phyloP scores from a whole-genome alignment of 2,329 filamentous ascomycete genomes.

The Apiospora phragmitis region DNA sequence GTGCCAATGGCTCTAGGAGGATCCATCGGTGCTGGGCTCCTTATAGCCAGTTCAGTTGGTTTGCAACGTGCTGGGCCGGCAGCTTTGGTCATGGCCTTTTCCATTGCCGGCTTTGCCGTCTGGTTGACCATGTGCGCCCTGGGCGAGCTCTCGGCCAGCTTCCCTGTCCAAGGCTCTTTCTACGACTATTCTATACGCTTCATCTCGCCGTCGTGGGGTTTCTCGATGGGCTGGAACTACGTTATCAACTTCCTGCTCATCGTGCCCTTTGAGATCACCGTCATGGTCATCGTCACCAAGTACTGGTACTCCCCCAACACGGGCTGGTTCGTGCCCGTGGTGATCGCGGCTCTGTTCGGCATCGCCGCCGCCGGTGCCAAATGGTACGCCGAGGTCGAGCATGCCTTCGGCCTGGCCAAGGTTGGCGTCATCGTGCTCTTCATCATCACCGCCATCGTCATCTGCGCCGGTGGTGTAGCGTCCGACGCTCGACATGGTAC shows the following conservation, averaged over 20 bases:
- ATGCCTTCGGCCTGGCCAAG: constrained; percentile 52
- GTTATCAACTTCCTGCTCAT: constrained; percentile 37
- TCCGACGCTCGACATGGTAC: constrained; percentile 46
- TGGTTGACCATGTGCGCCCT: constrained; percentile 30
- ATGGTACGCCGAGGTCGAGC: constrained; percentile 51
- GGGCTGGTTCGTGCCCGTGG: constrained; percentile 36
- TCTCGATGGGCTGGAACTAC: constrained; percentile 43
- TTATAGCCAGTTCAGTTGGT: constrained; percentile 34
- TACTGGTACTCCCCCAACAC: constrained; percentile 30
- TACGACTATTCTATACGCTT: constrained; percentile 40
- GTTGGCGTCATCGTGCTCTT: constrained; percentile 54
- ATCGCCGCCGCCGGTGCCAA: constrained; percentile 48
- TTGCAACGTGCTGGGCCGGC: constrained; percentile 33
- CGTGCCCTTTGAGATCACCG: constrained; percentile 39
- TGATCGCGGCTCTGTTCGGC: constrained; percentile 38
- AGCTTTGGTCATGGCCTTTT: constrained; percentile 33
- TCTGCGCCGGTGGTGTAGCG: constrained; percentile 50
- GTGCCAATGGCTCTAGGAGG: constrained; percentile 36
- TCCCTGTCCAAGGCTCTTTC: constrained; percentile 38
- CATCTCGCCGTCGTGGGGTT: constrained; percentile 38
- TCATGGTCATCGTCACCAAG: constrained; percentile 31
- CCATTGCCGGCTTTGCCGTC: constrained; percentile 33
- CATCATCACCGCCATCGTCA: constrained; percentile 55
- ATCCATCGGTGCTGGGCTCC: constrained; percentile 38
- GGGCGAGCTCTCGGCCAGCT: constrained; percentile 28